These are phyloP conservation scores for Dillenia turbinata DNA, from an alignment of 164 flowering plant species.

Conservation along the genomic window DNA sequence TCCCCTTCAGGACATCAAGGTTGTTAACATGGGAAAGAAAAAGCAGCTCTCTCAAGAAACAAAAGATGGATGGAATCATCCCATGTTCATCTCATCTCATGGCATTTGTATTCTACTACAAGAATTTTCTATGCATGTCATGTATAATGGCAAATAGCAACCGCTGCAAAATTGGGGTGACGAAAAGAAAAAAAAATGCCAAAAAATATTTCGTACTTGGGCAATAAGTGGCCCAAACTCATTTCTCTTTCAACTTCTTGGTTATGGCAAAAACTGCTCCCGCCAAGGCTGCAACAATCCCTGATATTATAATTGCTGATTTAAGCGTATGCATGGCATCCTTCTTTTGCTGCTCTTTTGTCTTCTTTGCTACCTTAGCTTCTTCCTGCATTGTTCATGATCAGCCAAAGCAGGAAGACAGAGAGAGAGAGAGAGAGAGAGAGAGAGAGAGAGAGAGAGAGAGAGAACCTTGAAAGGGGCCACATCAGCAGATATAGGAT, in stretches of 20 bases:
- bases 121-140: no score
- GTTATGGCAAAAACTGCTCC: constrained; percentile 49
- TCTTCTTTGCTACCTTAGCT: constrained; percentile 17
- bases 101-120: no score
- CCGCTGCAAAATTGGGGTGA: no score
- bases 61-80: no score
- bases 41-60: no score
- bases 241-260: constrained; percentile 55
- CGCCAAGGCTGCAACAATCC: constrained; percentile 43
- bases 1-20: no score
- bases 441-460: not conserved
- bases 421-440: not conserved
- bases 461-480: constrained; percentile 26
- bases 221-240: not conserved
- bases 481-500: constrained; percentile 32
- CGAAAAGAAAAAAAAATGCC: no score
- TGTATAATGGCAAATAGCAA: no score
- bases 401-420: not conserved
- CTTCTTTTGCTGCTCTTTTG: constrained; percentile 14
- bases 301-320: constrained; percentile 39
- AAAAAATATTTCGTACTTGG: no score
- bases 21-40: no score
- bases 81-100: no score
- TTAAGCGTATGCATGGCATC: constrained; percentile 31
- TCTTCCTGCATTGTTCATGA: constrained; percentile 16